Conservation (phyloP, 345 rosid species). For the Pelargonium nanum region DNA sequence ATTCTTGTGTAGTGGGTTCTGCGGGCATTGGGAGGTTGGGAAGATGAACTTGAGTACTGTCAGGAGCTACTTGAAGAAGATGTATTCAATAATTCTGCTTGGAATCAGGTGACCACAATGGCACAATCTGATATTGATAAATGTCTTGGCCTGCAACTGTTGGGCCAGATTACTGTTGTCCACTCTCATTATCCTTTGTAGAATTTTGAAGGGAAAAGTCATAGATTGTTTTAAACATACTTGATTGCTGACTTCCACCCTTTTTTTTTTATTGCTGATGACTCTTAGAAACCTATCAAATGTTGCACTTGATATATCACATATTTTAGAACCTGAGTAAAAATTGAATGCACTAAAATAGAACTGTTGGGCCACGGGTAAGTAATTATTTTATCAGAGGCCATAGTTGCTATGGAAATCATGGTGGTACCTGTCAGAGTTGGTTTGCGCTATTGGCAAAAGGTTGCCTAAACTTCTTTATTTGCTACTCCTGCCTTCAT, state of each 20-base stretch:
- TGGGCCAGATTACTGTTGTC: background rate
- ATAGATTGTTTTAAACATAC: background rate
- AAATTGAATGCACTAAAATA: background rate
- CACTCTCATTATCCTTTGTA: background rate
- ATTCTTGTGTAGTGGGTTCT: conserved; percentile 62
- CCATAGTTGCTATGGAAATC: background rate
- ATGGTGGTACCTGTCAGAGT: background rate
- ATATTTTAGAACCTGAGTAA: too few species aligned
- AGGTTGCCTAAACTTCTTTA: background rate
- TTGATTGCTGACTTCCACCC: too few species aligned
- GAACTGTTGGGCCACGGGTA: background rate
- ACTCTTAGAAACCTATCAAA: too few species aligned
- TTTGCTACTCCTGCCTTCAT: too few species aligned
- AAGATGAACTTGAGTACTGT: conserved; percentile 74
- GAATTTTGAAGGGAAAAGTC: background rate
- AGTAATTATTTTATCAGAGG: background rate
- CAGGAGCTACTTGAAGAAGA: conserved; percentile 63
- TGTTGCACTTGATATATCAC: background rate
- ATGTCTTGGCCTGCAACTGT: background rate
- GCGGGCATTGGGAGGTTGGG: conserved; percentile 82
- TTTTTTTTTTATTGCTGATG: too few species aligned
- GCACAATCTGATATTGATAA: background rate
- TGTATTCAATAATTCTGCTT: conserved; percentile 81
- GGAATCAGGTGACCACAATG: conserved; percentile 68
- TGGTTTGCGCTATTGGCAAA: background rate